Base-by-base conservation (phyloP, 2,329 filamentous ascomycete species). In the Cucurbitaria berberidis region DNA sequence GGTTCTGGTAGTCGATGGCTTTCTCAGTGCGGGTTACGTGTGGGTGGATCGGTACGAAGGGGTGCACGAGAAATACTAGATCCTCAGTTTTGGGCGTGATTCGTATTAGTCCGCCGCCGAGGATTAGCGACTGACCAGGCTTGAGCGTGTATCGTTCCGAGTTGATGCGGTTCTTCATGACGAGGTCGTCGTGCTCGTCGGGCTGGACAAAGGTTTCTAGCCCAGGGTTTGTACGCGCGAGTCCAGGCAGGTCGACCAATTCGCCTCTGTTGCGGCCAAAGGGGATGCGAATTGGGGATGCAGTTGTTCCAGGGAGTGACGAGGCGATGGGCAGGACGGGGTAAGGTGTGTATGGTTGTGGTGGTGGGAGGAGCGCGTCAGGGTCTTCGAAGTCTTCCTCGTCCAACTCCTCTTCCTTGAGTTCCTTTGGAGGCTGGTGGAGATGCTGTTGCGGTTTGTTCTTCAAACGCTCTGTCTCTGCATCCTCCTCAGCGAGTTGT, bases 251-350 rank as follows among this genome's bases (percentile, higher is more conserved):
- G 71, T 99, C 95, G 65, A 99, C 91, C 29, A 99, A 81, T 74
- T 99, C 96, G 50, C 95, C 95, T 67, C 86, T 89, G 21, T 90
- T 89, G 54, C 86, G 86, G 40, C 93, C 93, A 69, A 95, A 99
- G 0, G 92, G 91, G 16, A 98, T 86, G 24, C 95, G 88, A 63
- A 99, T 98, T 0, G 95, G 95, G 0, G 92, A 96, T 1, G 93
- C 95, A 1, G 95, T 99, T 0, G 95, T 99, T 9, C 96, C 95
- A 0, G 95, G 91, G 2, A 97, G 81, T 4, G 90, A 84, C 0
- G 92, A 96, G 1, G 96, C 89, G 10, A 96, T 77, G 1, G 93
- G 93, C 84, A 98, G 93, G 15, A 86, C 80, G 5, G 93, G 93
- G 66, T 88, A 98, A 45, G 88, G 82, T 2, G 84, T 86, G 66